phyloP scores from a whole-genome alignment of 257 asterid species.

The Thymus mandschuricus region DNA sequence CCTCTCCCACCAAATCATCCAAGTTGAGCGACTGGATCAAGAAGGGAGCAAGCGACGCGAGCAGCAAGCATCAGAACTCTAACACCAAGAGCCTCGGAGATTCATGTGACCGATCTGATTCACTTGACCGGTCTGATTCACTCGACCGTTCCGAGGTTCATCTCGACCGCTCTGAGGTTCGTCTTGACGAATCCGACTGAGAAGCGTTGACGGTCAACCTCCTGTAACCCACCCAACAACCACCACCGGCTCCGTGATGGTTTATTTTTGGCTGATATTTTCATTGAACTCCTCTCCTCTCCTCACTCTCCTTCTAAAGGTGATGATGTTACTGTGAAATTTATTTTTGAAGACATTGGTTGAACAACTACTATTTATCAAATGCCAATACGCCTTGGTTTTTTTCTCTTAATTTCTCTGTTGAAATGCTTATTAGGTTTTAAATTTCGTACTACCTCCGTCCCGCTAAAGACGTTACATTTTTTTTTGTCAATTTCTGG shows the following conservation, averaged over 20 bases:
- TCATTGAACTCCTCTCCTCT: conserved; percentile 23
- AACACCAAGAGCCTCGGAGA: conserved; percentile 35
- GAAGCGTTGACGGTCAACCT: neutral
- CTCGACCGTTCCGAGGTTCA: conserved; percentile 40
- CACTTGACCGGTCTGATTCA: conserved; percentile 40
- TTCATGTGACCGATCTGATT: conserved; percentile 39
- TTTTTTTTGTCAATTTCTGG: no score
- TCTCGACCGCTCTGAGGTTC: conserved; percentile 31
- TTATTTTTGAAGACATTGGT: conserved; percentile 18
- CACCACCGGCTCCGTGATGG: conserved; percentile 26
- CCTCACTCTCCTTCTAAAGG: conserved; percentile 23
- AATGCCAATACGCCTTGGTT: neutral
- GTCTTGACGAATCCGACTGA: conserved; percentile 45
- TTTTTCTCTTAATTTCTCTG: conserved; percentile 8
- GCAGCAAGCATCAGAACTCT: conserved; percentile 32
- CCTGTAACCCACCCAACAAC: conserved; percentile 10
- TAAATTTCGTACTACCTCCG: neutral
- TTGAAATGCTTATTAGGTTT: conserved; percentile 15
- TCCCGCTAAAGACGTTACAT: no score
- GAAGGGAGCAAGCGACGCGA: conserved; percentile 37
- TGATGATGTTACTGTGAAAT: conserved; percentile 36
- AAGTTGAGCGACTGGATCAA: conserved; percentile 47
- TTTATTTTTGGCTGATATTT: conserved; percentile 28
- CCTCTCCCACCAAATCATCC: conserved; percentile 41
- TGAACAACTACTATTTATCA: conserved; percentile 1